Percentiles rank a stretch among this genome's conserved stretches.
Evolutionary conservation across 192 early-diverging fungal species (phyloP).

Genomic region (Backusella australiensis): DNA sequence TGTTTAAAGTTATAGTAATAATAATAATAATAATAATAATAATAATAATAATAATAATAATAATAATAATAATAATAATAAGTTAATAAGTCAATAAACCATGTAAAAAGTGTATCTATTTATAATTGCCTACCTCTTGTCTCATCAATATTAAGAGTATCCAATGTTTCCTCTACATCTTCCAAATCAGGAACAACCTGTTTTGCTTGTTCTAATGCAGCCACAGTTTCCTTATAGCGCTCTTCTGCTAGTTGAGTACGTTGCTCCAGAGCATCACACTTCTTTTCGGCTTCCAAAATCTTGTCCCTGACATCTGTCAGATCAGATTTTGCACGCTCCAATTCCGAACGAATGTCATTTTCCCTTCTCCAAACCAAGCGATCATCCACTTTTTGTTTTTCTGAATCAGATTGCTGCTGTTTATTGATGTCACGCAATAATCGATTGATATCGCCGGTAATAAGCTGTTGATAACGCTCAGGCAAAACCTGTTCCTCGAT

Average conservation of each 20-base stretch:
- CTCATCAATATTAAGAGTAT: constrained; percentile 3
- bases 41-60: neutral
- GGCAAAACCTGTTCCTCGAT: constrained; percentile 79
- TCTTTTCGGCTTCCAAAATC: constrained; percentile 21
- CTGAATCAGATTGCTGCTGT: constrained; percentile 47
- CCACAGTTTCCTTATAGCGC: constrained; percentile 16
- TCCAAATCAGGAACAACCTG: neutral
- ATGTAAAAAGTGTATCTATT: too few species aligned
- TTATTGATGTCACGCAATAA: constrained; percentile 69
- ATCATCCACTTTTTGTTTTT: constrained; percentile 56
- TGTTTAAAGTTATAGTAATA: constrained; percentile 14
- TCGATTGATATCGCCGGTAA: constrained; percentile 76
- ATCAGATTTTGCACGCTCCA: constrained; percentile 22
- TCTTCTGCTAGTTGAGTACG: constrained; percentile 25
- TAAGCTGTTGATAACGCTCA: constrained; percentile 65
- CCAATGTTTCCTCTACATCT: neutral
- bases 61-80: neutral
- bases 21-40: neutral
- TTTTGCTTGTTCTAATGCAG: constrained; percentile 18
- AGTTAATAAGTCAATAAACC: too few species aligned
- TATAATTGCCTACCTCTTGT: neutral
- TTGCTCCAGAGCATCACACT: constrained; percentile 23
- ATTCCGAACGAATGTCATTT: constrained; percentile 33
- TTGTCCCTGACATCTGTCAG: neutral
- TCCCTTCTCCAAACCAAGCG: constrained; percentile 36